Evolutionary conservation across 805 yeast species (phyloP).

Genomic region (Cyberlindnera euphorbiiphila): DNA sequence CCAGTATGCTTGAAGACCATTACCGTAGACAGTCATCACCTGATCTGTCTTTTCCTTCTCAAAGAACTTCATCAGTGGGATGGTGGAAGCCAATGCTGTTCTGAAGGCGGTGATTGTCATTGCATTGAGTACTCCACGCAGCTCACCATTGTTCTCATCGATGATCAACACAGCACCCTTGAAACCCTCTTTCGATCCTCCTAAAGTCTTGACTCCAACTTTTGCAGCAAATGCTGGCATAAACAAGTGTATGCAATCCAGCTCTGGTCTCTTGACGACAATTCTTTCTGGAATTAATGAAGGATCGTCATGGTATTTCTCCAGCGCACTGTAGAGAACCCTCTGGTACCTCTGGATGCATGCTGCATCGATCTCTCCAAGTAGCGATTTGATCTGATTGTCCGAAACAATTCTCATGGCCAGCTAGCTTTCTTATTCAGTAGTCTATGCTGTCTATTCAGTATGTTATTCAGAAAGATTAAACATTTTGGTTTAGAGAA

Average conservation of each 20-base stretch:
- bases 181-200: slow-evolving; percentile 56
- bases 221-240: slow-evolving; percentile 60
- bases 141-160: slow-evolving; percentile 46
- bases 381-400: slow-evolving; percentile 28
- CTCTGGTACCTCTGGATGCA: slow-evolving; percentile 35
- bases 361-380: slow-evolving; percentile 25
- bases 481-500: too few species aligned
- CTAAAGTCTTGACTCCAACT: slow-evolving; percentile 58
- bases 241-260: slow-evolving; percentile 46
- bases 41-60: slow-evolving; percentile 24
- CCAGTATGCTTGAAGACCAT: slow-evolving; percentile 66
- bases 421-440: too few species aligned
- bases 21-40: slow-evolving; percentile 46
- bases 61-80: slow-evolving; percentile 40
- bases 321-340: slow-evolving; percentile 35
- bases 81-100: slow-evolving; percentile 55
- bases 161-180: slow-evolving; percentile 52
- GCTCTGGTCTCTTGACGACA: slow-evolving; percentile 37
- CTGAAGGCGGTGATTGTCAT: slow-evolving; percentile 59
- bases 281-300: slow-evolving; percentile 52
- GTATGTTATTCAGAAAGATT: too few species aligned
- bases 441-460: too few species aligned
- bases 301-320: slow-evolving; percentile 40
- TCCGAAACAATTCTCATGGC: slow-evolving; percentile 38
- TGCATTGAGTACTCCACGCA: slow-evolving; percentile 54